Base-by-base conservation (phyloP, 2,329 filamentous ascomycete genomes). In the Diaporthe nobilis region DNA sequence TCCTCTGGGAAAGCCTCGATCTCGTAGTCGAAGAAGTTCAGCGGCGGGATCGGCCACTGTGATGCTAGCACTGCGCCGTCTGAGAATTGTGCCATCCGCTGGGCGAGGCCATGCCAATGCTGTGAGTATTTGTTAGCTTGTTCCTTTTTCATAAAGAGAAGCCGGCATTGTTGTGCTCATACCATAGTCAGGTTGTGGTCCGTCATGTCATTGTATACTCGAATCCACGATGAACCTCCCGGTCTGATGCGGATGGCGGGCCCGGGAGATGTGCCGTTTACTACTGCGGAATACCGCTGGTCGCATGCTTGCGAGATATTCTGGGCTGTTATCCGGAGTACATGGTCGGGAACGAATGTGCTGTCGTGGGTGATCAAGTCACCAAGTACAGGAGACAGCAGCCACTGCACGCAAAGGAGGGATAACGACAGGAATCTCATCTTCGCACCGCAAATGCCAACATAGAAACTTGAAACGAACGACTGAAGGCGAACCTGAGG, bases 41-140 rank as follows among this genome's bases (percentile, higher is more conserved):
- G 82, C 0, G 91, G 87, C 0, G 90, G 87, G 51, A 94, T 93
- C 0, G 92, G 91, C 92, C 92, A 94, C 78, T 94, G 92, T 25
- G 88, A 87, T 2, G 89, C 91, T 42, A 86, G 82, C 0, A 91
- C 90, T 0, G 90, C 87, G 5, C 92, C 92, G 78, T 94, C 92
- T 1, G 91, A 90, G 82, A 92, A 94, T 0, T 91, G 90, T 1
- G 91, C 89, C 44, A 88, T 86, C 44, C 88, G 84, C 80, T 91
- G 89, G 22, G 87, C 88, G 12, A 94, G 85, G 17, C 92, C 92
- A 82, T 94, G 92, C 92, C 92, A 94, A 80, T 94, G 92, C 89
- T 92, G 71, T 42, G 5, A 2, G 10, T 49, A 20, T 60, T 63
- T 53, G 68, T 72, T 55, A 51, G 49, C 28, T 10, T 13, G 3